A percentile compares a stretch with the other conserved stretches of the same genome.
Conservation (phyloP, 768 basidiomycete species). For the Galerina marginata region DNA sequence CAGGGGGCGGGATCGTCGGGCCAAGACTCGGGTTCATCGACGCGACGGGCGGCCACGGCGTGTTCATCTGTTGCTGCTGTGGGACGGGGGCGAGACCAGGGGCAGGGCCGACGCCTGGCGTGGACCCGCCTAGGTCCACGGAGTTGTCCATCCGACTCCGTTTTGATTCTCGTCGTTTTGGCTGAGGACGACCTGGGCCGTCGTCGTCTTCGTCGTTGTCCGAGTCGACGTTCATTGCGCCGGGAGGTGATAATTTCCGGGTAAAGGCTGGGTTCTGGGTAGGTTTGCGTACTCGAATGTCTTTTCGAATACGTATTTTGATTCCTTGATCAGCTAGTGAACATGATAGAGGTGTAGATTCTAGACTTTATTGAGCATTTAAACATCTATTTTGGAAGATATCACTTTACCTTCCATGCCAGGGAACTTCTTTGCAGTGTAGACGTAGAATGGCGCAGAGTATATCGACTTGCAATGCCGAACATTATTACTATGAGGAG, state of each 20-base stretch:
- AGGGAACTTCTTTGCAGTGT: conserved; percentile 95
- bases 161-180: conserved; percentile 38
- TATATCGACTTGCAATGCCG: conserved; percentile 91
- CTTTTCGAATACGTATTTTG: conserved; percentile 93
- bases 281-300: conserved; percentile 83
- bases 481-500: conserved; percentile 68
- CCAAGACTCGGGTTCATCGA: conserved; percentile 9
- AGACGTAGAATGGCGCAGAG: conserved; percentile 91
- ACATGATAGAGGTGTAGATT: conserved; percentile 87
- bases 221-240: conserved; percentile 20
- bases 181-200: conserved; percentile 5
- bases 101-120: conserved; percentile 26
- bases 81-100: conserved; percentile 28
- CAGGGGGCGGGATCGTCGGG: conserved; percentile 12
- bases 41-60: conserved; percentile 15
- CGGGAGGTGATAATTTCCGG: conserved; percentile 21
- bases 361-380: conserved; percentile 42
- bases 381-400: neutral
- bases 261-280: conserved; percentile 48
- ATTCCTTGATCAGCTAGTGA: conserved; percentile 95
- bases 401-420: conserved; percentile 83
- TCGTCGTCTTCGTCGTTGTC: conserved; percentile 32
- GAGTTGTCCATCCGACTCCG: conserved; percentile 42
- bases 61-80: conserved; percentile 26
- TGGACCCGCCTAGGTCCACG: conserved; percentile 27